These are phyloP conservation scores for Russula brevipes DNA, from an alignment of 768 basidiomycete species.

Conservation along the genomic window DNA sequence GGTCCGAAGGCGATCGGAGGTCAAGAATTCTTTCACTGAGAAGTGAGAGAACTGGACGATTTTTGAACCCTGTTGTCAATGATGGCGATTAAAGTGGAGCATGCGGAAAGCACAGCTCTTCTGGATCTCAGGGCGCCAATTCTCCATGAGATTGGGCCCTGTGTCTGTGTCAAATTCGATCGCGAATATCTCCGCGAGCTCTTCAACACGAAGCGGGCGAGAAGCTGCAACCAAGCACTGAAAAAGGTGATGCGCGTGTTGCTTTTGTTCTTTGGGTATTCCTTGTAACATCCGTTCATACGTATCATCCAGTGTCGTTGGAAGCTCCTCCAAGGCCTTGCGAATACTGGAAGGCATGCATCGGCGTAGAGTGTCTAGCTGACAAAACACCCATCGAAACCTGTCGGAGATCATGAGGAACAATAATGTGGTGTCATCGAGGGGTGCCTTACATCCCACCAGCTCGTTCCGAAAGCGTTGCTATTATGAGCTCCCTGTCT, in stretches of 20 bases:
- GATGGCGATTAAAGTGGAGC: not conserved
- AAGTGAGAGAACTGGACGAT: not conserved
- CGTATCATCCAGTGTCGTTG: not conserved
- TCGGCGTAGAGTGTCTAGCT: not conserved
- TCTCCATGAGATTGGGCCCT: not conserved
- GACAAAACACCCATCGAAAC: slow-evolving; percentile 1
- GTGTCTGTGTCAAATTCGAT: not conserved
- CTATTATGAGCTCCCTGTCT: not conserved
- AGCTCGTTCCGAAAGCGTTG: not conserved
- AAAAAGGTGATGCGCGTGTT: not conserved
- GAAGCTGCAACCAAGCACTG: not conserved
- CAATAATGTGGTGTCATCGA: not conserved
- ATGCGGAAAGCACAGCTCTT: not conserved
- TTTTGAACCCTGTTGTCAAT: not conserved
- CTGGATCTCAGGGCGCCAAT: not conserved
- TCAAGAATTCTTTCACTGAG: not conserved
- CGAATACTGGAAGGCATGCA: not conserved
- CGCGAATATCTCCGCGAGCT: not conserved
- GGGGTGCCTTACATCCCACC: not conserved
- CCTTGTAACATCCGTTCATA: not conserved
- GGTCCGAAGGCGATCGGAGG: not conserved
- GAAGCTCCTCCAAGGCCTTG: not conserved
- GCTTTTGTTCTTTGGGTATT: not conserved
- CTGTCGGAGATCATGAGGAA: not conserved
- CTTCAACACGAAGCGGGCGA: not conserved